Conservation (phyloP, 2,329 filamentous ascomycete species). For the Colletotrichum cuscutae region DNA sequence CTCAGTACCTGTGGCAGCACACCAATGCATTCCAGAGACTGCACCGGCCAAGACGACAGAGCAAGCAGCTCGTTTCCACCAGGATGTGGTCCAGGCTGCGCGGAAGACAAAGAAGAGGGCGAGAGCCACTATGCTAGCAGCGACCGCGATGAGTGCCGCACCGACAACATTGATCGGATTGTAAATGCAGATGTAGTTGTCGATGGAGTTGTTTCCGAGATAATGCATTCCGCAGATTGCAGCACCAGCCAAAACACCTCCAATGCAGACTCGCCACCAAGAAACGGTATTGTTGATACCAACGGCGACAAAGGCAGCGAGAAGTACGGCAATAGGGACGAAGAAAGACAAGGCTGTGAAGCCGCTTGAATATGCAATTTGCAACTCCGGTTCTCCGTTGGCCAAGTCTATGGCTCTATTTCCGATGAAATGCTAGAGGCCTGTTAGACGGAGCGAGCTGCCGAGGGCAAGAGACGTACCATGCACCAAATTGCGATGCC, state of each 20-base stretch:
- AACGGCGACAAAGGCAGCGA: slow-evolving; percentile 76
- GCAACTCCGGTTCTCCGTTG: slow-evolving; percentile 68
- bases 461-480: slow-evolving; percentile 49
- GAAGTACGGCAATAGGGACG: slow-evolving; percentile 79
- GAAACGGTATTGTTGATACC: slow-evolving; percentile 68
- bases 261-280: slow-evolving; percentile 67
- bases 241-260: slow-evolving; percentile 76
- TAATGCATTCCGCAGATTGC: slow-evolving; percentile 91
- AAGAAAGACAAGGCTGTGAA: slow-evolving; percentile 84
- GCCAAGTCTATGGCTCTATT: slow-evolving; percentile 82
- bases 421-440: slow-evolving; percentile 80
- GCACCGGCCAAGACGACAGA: slow-evolving; percentile 76
- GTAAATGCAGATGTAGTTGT: slow-evolving; percentile 78
- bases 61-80: slow-evolving; percentile 78
- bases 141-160: slow-evolving; percentile 76
- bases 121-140: slow-evolving; percentile 76
- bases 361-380: slow-evolving; percentile 78
- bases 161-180: slow-evolving; percentile 69
- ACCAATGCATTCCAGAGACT: slow-evolving; percentile 91
- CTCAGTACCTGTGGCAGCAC: slow-evolving; percentile 75
- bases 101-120: slow-evolving; percentile 82
- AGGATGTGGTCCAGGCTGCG: slow-evolving; percentile 79
- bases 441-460: slow-evolving; percentile 49
- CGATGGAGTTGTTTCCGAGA: slow-evolving; percentile 83
- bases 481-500: slow-evolving; percentile 81